phyloP scores from a whole-genome alignment of 441 rosid genomes.

The Gossypium trilobum region DNA sequence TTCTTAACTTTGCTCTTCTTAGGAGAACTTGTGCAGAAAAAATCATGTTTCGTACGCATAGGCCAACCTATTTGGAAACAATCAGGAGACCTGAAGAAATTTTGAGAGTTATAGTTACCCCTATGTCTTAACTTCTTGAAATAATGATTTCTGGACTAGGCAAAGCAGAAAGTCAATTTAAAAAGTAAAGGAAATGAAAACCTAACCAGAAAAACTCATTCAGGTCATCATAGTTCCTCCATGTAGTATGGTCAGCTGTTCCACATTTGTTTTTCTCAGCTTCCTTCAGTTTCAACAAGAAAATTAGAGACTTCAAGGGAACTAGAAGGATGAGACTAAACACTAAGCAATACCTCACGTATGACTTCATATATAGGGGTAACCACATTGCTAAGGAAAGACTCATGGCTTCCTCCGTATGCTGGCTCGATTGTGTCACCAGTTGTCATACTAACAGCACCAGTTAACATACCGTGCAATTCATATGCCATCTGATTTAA shows the following conservation, averaged over 20 bases:
- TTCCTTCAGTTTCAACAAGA: constrained; percentile 51
- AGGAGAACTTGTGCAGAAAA: constrained; percentile 38
- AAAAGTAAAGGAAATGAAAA: constrained; percentile 10
- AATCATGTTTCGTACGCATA: constrained; percentile 64
- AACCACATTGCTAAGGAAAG: constrained; percentile 69
- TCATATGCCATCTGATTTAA: constrained; percentile 81
- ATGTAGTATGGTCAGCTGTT: constrained; percentile 76
- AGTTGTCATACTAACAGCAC: constrained; percentile 43
- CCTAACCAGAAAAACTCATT: constrained; percentile 88
- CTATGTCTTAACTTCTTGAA: constrained; percentile 18
- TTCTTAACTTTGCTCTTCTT: constrained; percentile 26
- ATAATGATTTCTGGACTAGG: constrained; percentile 11
- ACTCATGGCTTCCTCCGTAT: constrained; percentile 57
- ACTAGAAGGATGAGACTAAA: constrained; percentile 7
- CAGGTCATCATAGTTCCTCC: constrained; percentile 98
- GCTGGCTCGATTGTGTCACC: constrained; percentile 58
- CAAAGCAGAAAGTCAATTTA: background rate
- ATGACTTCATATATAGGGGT: constrained; percentile 74
- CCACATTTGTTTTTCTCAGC: constrained; percentile 71
- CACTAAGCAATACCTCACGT: constrained; percentile 34
- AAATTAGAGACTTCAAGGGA: constrained; percentile 17
- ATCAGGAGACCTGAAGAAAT: constrained; percentile 65
- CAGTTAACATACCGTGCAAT: constrained; percentile 64
- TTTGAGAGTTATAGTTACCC: constrained; percentile 15
- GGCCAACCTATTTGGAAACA: constrained; percentile 97